Evolutionary conservation across 2,329 filamentous ascomycete genomes (phyloP).

Genomic region (Colletotrichum sp.): DNA sequence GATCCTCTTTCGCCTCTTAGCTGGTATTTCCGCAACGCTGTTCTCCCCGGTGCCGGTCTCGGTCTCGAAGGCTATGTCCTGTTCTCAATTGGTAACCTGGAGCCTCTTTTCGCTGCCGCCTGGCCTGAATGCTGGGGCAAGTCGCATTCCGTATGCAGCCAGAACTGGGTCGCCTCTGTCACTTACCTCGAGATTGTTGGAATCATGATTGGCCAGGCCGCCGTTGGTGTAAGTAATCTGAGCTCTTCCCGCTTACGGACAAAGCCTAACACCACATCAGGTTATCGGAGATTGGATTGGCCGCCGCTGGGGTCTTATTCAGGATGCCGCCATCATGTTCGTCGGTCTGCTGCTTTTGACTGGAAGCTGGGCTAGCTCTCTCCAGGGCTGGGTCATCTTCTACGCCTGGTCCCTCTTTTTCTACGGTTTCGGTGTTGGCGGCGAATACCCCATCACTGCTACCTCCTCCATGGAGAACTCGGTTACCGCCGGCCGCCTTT

Average conservation of each 20-base stretch:
- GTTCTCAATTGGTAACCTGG: conserved; percentile 94
- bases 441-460: conserved; percentile 96
- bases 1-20: conserved; percentile 84
- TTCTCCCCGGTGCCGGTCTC: conserved; percentile 90
- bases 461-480: conserved; percentile 94
- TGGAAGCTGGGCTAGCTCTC: conserved; percentile 82
- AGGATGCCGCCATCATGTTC: conserved; percentile 94
- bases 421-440: conserved; percentile 68
- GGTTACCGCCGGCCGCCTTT: conserved; percentile 83
- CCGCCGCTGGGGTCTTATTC: conserved; percentile 92
- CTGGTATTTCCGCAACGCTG: conserved; percentile 89
- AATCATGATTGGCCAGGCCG: conserved; percentile 92
- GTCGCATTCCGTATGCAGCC: conserved; percentile 65
- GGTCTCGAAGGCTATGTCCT: conserved; percentile 94
- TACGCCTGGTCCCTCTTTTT: conserved; percentile 96
- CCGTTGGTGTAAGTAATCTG: conserved; percentile 72
- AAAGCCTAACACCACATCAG: conserved; percentile 28
- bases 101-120: conserved; percentile 76
- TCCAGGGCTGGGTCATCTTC: conserved; percentile 96
- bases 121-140: conserved; percentile 82
- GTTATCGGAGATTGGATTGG: conserved; percentile 76
- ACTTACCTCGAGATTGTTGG: conserved; percentile 92
- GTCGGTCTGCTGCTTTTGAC: conserved; percentile 90
- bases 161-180: conserved; percentile 82
- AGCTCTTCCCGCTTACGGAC: not conserved